Conservation (phyloP, 148 eudicot genomes). For the Vaccinium macrocarpon region DNA sequence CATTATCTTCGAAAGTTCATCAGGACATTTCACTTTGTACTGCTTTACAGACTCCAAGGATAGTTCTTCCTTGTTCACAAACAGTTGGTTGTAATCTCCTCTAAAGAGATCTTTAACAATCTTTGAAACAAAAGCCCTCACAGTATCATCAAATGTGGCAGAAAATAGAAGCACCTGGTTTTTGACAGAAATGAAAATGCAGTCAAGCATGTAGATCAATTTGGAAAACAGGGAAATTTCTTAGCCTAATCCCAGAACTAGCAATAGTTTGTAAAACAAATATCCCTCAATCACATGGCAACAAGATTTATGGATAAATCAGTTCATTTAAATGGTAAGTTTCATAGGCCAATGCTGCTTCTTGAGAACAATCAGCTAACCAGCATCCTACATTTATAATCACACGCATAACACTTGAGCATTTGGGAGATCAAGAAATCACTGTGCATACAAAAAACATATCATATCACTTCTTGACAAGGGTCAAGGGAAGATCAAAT, state of each 20-base stretch:
- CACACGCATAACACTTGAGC: not conserved
- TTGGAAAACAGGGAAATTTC: not conserved
- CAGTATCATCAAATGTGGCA: slow-evolving; percentile 6
- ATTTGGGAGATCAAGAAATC: not conserved
- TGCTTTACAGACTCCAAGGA: slow-evolving; percentile 84
- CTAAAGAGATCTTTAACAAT: slow-evolving; percentile 49
- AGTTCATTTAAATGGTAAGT: not conserved
- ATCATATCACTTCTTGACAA: not conserved
- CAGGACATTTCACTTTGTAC: slow-evolving; percentile 76
- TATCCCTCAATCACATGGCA: not conserved
- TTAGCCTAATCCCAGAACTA: not conserved
- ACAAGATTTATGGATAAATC: not conserved
- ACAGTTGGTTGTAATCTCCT: slow-evolving; percentile 68
- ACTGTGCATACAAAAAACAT: not conserved
- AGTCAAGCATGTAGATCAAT: not conserved
- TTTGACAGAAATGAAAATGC: not conserved
- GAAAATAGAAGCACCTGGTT: slow-evolving; percentile 46
- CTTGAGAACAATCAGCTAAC: not conserved
- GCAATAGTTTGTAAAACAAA: not conserved
- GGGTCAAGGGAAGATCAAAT: not conserved
- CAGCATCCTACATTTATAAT: not conserved
- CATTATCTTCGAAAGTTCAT: slow-evolving; percentile 63
- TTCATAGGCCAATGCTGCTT: not conserved
- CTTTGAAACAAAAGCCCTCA: slow-evolving; percentile 9
- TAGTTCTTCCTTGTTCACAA: slow-evolving; percentile 84